Base-by-base conservation (phyloP, 805 yeast species). In the Wickerhamomyces ciferrii region DNA sequence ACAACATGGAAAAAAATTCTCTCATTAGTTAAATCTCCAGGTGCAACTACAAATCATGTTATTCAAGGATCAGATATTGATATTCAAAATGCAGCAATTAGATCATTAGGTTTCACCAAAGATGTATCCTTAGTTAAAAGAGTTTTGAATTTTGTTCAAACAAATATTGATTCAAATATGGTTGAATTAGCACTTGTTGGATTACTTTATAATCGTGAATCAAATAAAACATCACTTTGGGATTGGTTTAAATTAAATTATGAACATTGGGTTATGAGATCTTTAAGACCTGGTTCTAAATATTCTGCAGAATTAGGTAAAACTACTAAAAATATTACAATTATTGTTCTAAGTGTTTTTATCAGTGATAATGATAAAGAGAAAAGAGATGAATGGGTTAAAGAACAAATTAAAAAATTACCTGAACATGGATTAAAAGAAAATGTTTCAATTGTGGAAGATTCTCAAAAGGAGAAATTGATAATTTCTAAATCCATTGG, bases 141-240 rank as follows among this genome's bases (percentile, higher is more conserved):
- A 55, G 71, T 81, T 0, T 67, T 84, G 51, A 81, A 81, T 50
- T 83, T 75, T 56, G 76, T 83, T 14, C 60, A 65, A 45, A 74
- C 76, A 40, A 83, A 82, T 56, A 74, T 80, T 44, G 84, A 79
- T 52, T 67, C 76, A 9, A 70, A 68, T 25, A 59, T 76, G 55
- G 72, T 82, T 39, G 89, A 82, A 53, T 54, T 76, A 43, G 80
- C 78, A 0, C 61, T 84, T n/a, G 57, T 81, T 34, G 89, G 89
- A 44, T 63, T 74, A 52, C 70, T 65, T 57, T 69, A 66, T 59
- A 60, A 64, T 45, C 58, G 59, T 24, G 72, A 62, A 42, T 59
- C 55, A 45, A 58, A 53, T 40, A 66, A 65, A 50, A 56, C 65
- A 8, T 52, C 60, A 39, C 52, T 81, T 10, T 81, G 82, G 79